phyloP scores from a whole-genome alignment of 305 asterid species.

The Fraxinus greggii region DNA sequence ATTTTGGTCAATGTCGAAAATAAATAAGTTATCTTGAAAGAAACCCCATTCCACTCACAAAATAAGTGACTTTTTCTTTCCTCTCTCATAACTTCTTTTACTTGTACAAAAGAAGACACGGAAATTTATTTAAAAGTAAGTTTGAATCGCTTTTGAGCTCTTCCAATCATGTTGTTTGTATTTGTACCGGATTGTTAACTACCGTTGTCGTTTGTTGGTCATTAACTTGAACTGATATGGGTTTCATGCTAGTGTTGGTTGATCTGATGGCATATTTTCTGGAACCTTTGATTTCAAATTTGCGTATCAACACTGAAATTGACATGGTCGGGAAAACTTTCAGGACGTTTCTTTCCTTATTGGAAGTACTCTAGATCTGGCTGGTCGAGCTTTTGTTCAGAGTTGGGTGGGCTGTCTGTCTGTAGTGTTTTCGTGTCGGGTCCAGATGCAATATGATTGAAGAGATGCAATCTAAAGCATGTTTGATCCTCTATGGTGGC shows the following conservation, averaged over 20 bases:
- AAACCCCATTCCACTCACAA: background rate
- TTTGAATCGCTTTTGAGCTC: background rate
- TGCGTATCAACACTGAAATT: constrained; percentile 5
- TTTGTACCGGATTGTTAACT: background rate
- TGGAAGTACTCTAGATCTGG: constrained; percentile 19
- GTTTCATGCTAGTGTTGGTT: background rate
- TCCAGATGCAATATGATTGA: constrained; percentile 13
- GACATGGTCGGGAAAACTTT: constrained; percentile 10
- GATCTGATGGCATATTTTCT: background rate
- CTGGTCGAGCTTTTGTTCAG: constrained; percentile 28
- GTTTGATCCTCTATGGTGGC: constrained; percentile 22
- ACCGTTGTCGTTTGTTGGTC: background rate
- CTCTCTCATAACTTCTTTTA: background rate
- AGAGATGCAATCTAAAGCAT: constrained; percentile 19
- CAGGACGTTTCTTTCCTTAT: constrained; percentile 29
- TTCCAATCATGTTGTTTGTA: background rate
- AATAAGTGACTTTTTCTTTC: background rate
- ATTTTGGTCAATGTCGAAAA: background rate
- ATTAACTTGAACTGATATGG: background rate
- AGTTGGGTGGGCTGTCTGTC: constrained; percentile 26
- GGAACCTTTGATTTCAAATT: background rate
- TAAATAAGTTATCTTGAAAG: background rate
- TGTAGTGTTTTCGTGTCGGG: constrained; percentile 17
- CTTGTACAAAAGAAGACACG: background rate
- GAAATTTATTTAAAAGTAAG: background rate